phyloP scores from a whole-genome alignment of 257 asterid species.

The Oldenlandia corymbosa region DNA sequence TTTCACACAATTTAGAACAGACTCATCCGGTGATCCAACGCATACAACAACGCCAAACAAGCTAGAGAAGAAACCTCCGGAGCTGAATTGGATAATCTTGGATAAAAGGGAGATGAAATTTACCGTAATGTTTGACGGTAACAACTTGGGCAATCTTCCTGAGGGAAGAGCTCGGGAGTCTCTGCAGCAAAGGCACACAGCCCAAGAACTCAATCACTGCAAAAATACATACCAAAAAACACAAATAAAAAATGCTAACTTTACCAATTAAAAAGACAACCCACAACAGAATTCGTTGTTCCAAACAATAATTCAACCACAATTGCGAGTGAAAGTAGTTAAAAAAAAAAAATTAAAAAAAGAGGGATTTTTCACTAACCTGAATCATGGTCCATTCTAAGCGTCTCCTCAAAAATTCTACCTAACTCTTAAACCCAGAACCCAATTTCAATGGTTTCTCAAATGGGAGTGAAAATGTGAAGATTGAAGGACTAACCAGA shows the following conservation, averaged over 20 bases:
- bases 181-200: conserved; percentile 83
- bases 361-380: conserved; percentile 7
- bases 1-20: too few species aligned
- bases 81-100: not conserved
- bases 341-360: not conserved
- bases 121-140: conserved; percentile 57
- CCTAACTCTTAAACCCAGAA: not conserved
- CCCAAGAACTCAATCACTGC: conserved; percentile 90
- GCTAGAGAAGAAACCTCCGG: not conserved
- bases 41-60: not conserved
- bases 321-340: too few species aligned
- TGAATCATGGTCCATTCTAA: conserved; percentile 18
- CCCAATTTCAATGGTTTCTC: too few species aligned
- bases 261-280: not conserved
- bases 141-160: conserved; percentile 66
- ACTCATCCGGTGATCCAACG: not conserved
- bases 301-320: not conserved
- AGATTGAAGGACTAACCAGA: not conserved
- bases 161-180: conserved; percentile 73
- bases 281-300: not conserved
- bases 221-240: conserved; percentile 6
- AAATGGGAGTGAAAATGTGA: not conserved
- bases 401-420: not conserved
- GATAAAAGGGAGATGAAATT: conserved; percentile 7
- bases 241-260: not conserved